A percentile compares a stretch with the other conserved stretches of the same genome.
Evolutionary conservation across 192 early-diverging fungal genomes (phyloP).

Genomic region (Backusella macrospora): DNA sequence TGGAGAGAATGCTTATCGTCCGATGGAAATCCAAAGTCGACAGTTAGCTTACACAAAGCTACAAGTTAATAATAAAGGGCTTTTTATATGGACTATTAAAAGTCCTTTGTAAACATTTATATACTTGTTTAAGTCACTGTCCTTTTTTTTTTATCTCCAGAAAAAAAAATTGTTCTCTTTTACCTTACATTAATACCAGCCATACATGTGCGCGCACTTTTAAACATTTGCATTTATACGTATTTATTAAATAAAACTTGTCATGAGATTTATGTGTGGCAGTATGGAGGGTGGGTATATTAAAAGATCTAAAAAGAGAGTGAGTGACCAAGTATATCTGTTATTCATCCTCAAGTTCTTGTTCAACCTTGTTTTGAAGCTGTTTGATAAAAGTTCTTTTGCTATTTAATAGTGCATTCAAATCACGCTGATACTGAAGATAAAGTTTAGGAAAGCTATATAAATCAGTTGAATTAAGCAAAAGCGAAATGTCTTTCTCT

Average conservation of each 20-base stretch:
- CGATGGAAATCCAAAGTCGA: slow-evolving; percentile 9
- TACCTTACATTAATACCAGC: not conserved
- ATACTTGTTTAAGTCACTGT: not conserved
- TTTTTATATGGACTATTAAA: too few relatives aligned
- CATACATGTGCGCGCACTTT: not conserved
- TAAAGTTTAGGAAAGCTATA: slow-evolving; percentile 8
- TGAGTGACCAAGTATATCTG: not conserved
- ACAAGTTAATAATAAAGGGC: not conserved
- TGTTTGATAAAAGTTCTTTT: slow-evolving; percentile 27
- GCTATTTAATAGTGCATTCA: slow-evolving; percentile 29
- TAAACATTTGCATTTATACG: not conserved
- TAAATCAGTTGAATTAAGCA: slow-evolving; percentile 3
- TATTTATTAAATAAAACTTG: not conserved
- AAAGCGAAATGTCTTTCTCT: not conserved
- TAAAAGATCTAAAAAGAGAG: not conserved
- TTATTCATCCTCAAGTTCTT: slow-evolving; percentile 11
- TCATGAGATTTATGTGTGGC: not conserved
- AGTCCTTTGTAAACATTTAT: not conserved
- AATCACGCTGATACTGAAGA: slow-evolving; percentile 23
- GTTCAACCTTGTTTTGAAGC: slow-evolving; percentile 22
- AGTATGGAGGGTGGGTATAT: not conserved
- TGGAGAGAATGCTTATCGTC: slow-evolving; percentile 29
- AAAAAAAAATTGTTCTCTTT: too few relatives aligned
- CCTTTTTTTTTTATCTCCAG: too few relatives aligned
- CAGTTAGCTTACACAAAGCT: slow-evolving; percentile 2